Percentiles rank a stretch among this genome's conserved stretches.
These are phyloP conservation scores for Chalciporus sp. DNA, from an alignment of 1,284 basidiomycete genomes.

Conservation along the genomic window DNA sequence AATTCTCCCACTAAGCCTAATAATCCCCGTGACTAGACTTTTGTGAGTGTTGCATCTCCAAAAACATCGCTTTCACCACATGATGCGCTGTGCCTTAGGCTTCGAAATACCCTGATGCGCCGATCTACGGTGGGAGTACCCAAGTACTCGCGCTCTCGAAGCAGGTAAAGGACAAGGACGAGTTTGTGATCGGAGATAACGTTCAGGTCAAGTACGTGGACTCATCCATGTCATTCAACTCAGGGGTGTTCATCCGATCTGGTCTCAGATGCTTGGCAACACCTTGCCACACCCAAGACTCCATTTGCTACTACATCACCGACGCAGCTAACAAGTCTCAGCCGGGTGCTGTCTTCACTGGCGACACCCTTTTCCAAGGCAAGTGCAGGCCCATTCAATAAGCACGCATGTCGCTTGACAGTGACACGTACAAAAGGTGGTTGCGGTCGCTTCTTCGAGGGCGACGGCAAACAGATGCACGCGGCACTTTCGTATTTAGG, in stretches of 20 bases:
- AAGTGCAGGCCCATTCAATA: neutral
- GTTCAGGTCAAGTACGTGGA: constrained; percentile 66
- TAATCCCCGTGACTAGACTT: constrained; percentile 41
- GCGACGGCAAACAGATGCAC: constrained; percentile 85
- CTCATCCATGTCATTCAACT: neutral
- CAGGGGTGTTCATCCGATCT: constrained; percentile 4
- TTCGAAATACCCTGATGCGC: constrained; percentile 60
- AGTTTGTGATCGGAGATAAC: constrained; percentile 72
- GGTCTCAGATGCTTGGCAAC: constrained; percentile 77
- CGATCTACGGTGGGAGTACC: constrained; percentile 86
- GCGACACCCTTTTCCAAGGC: constrained; percentile 87
- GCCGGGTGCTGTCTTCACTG: constrained; percentile 87
- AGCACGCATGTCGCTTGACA: constrained; percentile 72
- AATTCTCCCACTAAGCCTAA: constrained; percentile 11
- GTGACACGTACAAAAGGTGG: constrained; percentile 83
- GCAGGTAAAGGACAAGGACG: constrained; percentile 77
- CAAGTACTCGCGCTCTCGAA: constrained; percentile 70
- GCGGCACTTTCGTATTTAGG: constrained; percentile 75
- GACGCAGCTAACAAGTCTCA: constrained; percentile 51
- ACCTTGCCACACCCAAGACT: constrained; percentile 97
- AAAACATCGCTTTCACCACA: neutral
- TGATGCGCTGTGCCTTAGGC: constrained; percentile 46
- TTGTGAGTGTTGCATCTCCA: constrained; percentile 45
- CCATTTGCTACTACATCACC: constrained; percentile 87
- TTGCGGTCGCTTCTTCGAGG: constrained; percentile 98